Evolutionary conservation across 805 yeast species (phyloP), one percentile per base, ranked within the genome.

Genomic region (Zygoascus biomembranicola): DNA sequence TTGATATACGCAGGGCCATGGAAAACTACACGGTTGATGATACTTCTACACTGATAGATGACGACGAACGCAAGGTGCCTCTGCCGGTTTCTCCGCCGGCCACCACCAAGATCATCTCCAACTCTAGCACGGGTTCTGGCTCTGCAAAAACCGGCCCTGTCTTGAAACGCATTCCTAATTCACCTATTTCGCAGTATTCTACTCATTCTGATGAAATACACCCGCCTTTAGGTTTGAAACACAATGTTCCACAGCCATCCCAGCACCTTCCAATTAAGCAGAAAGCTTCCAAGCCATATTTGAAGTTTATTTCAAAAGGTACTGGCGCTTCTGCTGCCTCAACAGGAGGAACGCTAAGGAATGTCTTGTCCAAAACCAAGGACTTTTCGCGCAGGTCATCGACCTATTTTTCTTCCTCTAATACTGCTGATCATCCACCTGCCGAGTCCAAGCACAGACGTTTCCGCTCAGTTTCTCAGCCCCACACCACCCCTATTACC

Each of bases 141-240:
- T 46, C 49, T 14, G 49, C 49, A n/a, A 46, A 46, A 32, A 46
- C 49, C 5, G 49, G 49, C 41, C 49, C 49, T 19, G 49, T 46
- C 4, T 19, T 46, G 20, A 46, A 46, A 32, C 49, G 44, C 13
- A 42, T 18, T 10, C 20, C 26, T 4, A 2, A 5, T 9, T 18
- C 26, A 10, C 44, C 44, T 42, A 20, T 42, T 11, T 42, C 44
- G 26, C 44, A 10, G 13, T 18, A 18, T 18, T 5, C 18, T 5
- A 10, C 44, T 11, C 13, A n/a, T 18, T 42, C 44, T 14, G 13
- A 11, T 2, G 13, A 11, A 11, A 5, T 11, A 11, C 39, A 35
- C 5, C 16, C 39, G 5, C 8, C 39, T 35, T 35, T 35, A 35
- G 39, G 39, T 35, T 35, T 35, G 39, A 35, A 35, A 35, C 39